Conservation (phyloP, 257 asterid genomes). For the Jacaranda copaia region DNA sequence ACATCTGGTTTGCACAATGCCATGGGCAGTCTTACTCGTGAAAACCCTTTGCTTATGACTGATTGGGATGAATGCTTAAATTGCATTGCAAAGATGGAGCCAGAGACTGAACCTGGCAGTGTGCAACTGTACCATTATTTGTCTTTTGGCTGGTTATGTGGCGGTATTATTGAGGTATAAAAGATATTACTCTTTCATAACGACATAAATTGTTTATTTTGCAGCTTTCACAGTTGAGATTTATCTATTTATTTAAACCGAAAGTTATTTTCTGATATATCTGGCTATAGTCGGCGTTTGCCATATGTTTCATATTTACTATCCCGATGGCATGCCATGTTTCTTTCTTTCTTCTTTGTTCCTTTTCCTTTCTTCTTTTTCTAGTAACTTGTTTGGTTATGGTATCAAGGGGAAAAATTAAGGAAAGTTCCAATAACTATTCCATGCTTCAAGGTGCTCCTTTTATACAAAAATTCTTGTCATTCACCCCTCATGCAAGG, state of each 20-base stretch:
- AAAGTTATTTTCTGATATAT: conserved; percentile 7
- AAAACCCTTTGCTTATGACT: conserved; percentile 77
- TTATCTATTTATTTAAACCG: background rate
- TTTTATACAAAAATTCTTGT: background rate
- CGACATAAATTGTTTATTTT: conserved; percentile 15
- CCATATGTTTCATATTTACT: background rate
- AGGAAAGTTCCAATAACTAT: background rate
- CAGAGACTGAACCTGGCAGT: conserved; percentile 89
- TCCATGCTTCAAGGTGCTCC: background rate
- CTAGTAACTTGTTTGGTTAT: background rate
- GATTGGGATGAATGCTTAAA: conserved; percentile 89
- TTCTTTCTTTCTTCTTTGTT: background rate
- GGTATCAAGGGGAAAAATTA: background rate
- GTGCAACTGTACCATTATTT: conserved; percentile 82
- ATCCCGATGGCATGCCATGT: background rate
- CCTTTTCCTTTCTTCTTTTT: background rate
- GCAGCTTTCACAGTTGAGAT: conserved; percentile 12
- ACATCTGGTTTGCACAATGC: conserved; percentile 96
- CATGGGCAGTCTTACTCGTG: conserved; percentile 64
- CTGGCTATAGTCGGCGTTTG: background rate
- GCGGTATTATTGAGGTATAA: conserved; percentile 95
- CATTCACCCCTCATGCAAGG: background rate
- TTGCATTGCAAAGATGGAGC: conserved; percentile 51
- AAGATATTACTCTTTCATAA: conserved; percentile 25
- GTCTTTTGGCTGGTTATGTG: conserved; percentile 96